Evolutionary conservation across 2,329 filamentous ascomycete species (phyloP), one percentile per base, ranked within the genome.

Genomic region (Fusarium sp.): DNA sequence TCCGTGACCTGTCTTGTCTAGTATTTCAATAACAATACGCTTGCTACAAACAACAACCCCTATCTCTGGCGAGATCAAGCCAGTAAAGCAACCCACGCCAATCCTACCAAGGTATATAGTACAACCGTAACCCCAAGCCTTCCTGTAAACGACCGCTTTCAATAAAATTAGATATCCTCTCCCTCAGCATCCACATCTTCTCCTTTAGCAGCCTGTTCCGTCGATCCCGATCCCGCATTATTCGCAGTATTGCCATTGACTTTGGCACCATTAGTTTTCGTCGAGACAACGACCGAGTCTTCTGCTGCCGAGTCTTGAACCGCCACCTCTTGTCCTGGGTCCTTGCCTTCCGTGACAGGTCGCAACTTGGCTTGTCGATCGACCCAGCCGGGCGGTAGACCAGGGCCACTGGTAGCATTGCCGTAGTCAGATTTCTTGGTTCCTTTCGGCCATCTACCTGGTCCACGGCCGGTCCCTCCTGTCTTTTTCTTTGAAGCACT

Each of bases 371-470:
- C 52, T 56, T 76, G 75, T 58, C 71, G 81, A 52, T 83, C 82
- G 22, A 75, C 76, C 88, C 88, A 90, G 0, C 84, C 85, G 5
- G 90, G 90, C 2, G 90, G 89, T 22, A 91, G 80, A 4, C 90
- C 90, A 5, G 90, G 90, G 2, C 89, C 90, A 73, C 89, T 91
- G 38, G 89, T 88, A 1, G 90, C 90, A 68, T 91, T 91, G 0
- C 89, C 89, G 62, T 92, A 92, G 75, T 92, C 90, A 42, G 87
- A 87, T 78, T 92, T 92, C 80, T 91, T 92, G 0, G 89, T 91
- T 9, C 90, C 90, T 77, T 91, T 92, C 1, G 90, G 90, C 89
- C 89, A 92, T 45, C 90, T 85, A 0, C 90, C 90, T 2, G 90
- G 90, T 0, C 90, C 90, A 56, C 90, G 86, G 4, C 90, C 90